Percentiles rank a stretch among this genome's conserved stretches.
Conservation (phyloP, 768 basidiomycete genomes). For the Rhizopogon salebrosus region DNA sequence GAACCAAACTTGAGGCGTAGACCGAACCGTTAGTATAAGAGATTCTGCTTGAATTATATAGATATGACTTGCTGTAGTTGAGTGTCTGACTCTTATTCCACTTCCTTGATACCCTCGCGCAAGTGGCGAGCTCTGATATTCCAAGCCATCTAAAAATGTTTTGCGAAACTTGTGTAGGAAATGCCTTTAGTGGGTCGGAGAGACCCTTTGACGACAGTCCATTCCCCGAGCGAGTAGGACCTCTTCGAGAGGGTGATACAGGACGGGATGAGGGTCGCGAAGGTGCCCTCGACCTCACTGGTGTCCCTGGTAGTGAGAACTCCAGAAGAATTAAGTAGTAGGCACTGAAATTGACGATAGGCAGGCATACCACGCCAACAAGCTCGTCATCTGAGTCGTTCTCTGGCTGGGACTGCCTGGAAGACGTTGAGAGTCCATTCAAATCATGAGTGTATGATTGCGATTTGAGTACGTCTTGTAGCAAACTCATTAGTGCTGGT, state of each 20-base stretch:
- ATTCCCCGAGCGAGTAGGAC: slow-evolving; percentile 14
- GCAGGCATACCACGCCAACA: slow-evolving; percentile 59
- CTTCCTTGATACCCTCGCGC: slow-evolving; percentile 76
- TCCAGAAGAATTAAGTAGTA: slow-evolving; percentile 22
- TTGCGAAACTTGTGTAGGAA: slow-evolving; percentile 82
- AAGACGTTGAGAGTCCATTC: slow-evolving; percentile 16
- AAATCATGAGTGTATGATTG: slow-evolving; percentile 22
- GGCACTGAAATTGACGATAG: not conserved
- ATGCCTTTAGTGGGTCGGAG: slow-evolving; percentile 58
- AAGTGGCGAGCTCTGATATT: slow-evolving; percentile 65
- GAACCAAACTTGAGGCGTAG: slow-evolving; percentile 73
- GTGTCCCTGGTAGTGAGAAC: slow-evolving; percentile 68
- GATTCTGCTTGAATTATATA: too few species aligned
- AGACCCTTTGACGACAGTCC: slow-evolving; percentile 15
- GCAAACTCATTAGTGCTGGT: slow-evolving; percentile 47
- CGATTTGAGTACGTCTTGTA: slow-evolving; percentile 66
- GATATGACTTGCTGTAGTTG: slow-evolving; percentile 66
- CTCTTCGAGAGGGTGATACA: slow-evolving; percentile 30
- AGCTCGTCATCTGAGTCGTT: slow-evolving; percentile 65
- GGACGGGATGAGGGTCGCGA: slow-evolving; percentile 31
- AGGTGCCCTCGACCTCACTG: slow-evolving; percentile 54
- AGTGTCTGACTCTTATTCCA: slow-evolving; percentile 88
- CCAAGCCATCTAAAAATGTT: slow-evolving; percentile 63
- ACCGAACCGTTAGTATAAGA: not conserved
- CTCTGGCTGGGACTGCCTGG: slow-evolving; percentile 16